A percentile compares a stretch with the other conserved stretches of the same genome.
These are phyloP conservation scores for Aspergillus ellipticus DNA, from an alignment of 495 filamentous ascomycete genomes.

Conservation along the genomic window DNA sequence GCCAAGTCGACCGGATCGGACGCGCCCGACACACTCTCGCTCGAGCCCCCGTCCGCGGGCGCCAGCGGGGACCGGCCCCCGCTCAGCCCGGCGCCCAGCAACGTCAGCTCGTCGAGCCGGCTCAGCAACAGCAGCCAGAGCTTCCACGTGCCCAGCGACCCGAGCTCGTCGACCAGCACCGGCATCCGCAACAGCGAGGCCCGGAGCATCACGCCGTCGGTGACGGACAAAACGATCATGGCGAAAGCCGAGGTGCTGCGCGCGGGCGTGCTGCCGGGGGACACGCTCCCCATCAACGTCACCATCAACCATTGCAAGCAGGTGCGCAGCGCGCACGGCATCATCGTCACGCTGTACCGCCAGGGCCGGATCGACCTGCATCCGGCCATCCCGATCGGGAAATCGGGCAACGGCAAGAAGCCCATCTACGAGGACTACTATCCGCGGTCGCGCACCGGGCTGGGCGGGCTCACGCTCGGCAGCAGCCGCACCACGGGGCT, in stretches of 20 bases:
- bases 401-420: constrained; percentile 58
- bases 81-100: constrained; percentile 57
- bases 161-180: constrained; percentile 34
- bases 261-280: constrained; percentile 82
- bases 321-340: constrained; percentile 84
- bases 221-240: constrained; percentile 67
- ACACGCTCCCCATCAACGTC: constrained; percentile 74
- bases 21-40: constrained; percentile 32
- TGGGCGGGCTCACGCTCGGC: constrained; percentile 76
- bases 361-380: constrained; percentile 89
- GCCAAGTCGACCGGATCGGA: constrained; percentile 34
- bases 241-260: constrained; percentile 80
- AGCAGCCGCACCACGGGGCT: constrained; percentile 77
- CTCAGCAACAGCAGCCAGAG: constrained; percentile 57
- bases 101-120: constrained; percentile 59
- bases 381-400: constrained; percentile 62
- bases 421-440: constrained; percentile 78
- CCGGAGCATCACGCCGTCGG: constrained; percentile 38
- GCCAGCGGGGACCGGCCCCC: constrained; percentile 35
- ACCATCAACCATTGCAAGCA: constrained; percentile 80
- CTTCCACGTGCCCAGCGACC: constrained; percentile 41
- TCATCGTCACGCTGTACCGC: constrained; percentile 89
- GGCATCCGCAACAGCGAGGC: constrained; percentile 41
- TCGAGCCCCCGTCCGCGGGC: constrained; percentile 31
- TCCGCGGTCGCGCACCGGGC: constrained; percentile 66